Conservation (phyloP, 345 rosid genomes). For the Eucalyptus cloeziana region DNA sequence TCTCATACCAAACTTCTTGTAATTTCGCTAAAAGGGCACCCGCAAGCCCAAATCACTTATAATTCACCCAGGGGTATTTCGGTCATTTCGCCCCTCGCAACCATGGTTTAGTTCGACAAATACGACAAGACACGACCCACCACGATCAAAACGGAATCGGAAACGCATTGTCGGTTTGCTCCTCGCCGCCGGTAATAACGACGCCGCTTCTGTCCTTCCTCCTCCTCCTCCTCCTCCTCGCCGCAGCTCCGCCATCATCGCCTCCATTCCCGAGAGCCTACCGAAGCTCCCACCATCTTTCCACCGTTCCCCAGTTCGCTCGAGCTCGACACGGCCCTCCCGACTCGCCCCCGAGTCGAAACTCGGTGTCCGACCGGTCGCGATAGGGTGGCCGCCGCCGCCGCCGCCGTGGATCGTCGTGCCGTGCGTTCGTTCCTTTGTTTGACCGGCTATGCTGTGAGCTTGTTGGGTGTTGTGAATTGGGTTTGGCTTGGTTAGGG, state of each 20-base stretch:
- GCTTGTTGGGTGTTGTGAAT: neutral
- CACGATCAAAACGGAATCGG: neutral
- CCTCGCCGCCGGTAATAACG: neutral
- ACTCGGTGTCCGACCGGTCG: neutral
- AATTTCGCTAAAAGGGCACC: neutral
- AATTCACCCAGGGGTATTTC: neutral
- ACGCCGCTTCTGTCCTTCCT: neutral
- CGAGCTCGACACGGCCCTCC: neutral
- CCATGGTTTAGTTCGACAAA: neutral
- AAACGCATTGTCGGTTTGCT: neutral
- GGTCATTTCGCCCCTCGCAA: neutral
- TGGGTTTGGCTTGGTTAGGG: neutral
- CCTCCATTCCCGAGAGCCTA: neutral
- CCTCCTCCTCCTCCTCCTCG: neutral
- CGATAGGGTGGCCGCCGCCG: neutral
- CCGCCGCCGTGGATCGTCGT: neutral
- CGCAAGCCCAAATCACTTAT: neutral
- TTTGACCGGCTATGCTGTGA: neutral
- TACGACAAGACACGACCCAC: neutral
- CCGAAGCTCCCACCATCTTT: neutral
- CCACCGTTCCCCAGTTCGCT: neutral
- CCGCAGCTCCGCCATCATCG: neutral
- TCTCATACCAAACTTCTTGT: neutral
- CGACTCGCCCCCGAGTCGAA: neutral
- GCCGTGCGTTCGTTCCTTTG: neutral